Base-by-base conservation (phyloP, 129 eudicot species). In the Chrysanthemum seticuspe region DNA sequence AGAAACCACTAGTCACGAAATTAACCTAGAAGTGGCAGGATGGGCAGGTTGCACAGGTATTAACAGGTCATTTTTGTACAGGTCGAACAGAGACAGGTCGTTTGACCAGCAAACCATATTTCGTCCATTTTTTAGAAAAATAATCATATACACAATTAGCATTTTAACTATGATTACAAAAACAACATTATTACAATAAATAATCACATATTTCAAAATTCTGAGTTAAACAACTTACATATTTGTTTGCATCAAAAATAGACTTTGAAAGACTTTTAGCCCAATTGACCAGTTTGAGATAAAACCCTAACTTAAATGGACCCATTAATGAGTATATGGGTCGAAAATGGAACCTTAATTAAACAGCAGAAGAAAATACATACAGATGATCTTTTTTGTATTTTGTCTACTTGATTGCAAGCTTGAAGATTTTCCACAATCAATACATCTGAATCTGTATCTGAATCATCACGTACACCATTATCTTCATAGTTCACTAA, bases 371-470 rank as follows among this genome's bases (percentile, higher is more conserved):
- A 55, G 52, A 19, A n/a, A 63, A 47, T 40, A 71, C 77, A 9
- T 52, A 71, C 77, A 19, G 77, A 55, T 78, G 59, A 25, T 6
- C 29, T 50, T 15, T 58, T 56, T 70, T 69, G 34, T 62, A 54
- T 62, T 48, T 57, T 65, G 62, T 78, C 48, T 44, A 19, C 73
- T 63, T 78, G 61, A 44, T 53, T 40, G 44, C 65, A 56, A 40
- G 54, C 25, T 47, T 13, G 77, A 63, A 14, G 45, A 52, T 64
- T 16, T 63, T 78, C 77, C 77, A 75, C 65, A 55, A 78, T 73
- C 77, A 45, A 31, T 70, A 65, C 16, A 62, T 78, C 77, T 19
- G 77, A 51, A 62, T 78, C 77, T 34, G 82, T 69, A 68, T 19
- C 31, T 23, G 67, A 55, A 53, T 7, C 13, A 53, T 11, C 9